Conservation (phyloP, 768 basidiomycete genomes). For the Leccinum disarticulatum region DNA sequence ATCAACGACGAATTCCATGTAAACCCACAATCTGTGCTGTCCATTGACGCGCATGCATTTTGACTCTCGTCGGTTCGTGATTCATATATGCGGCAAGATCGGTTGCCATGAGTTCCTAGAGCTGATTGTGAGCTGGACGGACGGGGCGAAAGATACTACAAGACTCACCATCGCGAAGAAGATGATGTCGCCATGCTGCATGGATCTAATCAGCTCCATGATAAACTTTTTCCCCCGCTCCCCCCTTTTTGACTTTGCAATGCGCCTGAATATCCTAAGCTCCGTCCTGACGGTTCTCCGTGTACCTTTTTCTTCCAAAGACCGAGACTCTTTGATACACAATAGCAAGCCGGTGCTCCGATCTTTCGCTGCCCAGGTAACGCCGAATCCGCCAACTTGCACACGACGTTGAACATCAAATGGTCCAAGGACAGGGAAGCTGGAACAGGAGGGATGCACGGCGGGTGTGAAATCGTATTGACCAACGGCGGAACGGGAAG, state of each 20-base stretch:
- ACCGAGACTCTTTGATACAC: conserved; percentile 39
- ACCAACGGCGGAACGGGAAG: not conserved
- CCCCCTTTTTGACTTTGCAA: conserved; percentile 25
- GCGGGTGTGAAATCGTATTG: not conserved
- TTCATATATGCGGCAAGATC: conserved; percentile 36
- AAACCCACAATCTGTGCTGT: conserved; percentile 39
- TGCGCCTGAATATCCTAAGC: conserved; percentile 35
- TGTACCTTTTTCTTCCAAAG: conserved; percentile 10
- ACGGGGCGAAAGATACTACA: not conserved
- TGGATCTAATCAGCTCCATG: conserved; percentile 38
- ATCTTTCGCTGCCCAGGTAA: conserved; percentile 26
- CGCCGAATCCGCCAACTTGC: conserved; percentile 23
- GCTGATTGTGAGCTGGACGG: not conserved
- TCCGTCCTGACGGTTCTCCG: conserved; percentile 31
- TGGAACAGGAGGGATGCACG: not conserved
- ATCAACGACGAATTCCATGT: not conserved
- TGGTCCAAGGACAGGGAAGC: conserved; percentile 28
- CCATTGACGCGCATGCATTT: conserved; percentile 37
- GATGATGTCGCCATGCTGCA: conserved; percentile 31
- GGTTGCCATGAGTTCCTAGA: conserved; percentile 41
- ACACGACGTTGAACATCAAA: conserved; percentile 21
- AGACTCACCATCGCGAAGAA: conserved; percentile 43
- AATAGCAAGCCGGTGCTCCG: conserved; percentile 31
- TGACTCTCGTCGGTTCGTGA: conserved; percentile 22
- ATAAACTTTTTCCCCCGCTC: conserved; percentile 34